Conservation (phyloP, 1,284 basidiomycete genomes). For the Irpex sp. region DNA sequence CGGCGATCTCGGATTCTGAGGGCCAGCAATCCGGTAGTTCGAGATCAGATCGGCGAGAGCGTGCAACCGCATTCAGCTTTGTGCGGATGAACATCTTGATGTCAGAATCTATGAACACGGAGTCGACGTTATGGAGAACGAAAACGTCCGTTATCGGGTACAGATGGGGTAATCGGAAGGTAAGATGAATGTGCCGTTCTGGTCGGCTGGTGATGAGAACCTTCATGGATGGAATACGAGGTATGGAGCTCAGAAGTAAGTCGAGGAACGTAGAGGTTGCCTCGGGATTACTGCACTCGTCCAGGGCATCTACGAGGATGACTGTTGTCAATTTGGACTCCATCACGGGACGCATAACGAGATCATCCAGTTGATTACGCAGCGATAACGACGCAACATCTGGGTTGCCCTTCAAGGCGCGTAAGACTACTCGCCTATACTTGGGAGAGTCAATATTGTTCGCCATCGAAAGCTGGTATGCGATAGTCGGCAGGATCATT, state of each 20-base stretch:
- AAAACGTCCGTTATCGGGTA: background rate
- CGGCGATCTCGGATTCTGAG: constrained; percentile 2
- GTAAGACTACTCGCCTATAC: background rate
- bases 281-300: constrained; percentile 14
- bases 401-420: background rate
- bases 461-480: constrained; percentile 18
- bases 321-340: background rate
- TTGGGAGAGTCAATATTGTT: background rate
- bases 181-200: constrained; percentile 8
- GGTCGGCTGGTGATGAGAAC: constrained; percentile 19
- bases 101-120: background rate
- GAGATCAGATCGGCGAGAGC: background rate
- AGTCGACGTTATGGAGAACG: background rate
- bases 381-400: background rate
- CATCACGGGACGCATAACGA: constrained; percentile 9
- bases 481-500: constrained; percentile 22
- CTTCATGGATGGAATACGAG: constrained; percentile 6
- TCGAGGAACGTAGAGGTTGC: constrained; percentile 2
- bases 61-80: background rate
- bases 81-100: background rate
- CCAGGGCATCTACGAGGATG: constrained; percentile 19
- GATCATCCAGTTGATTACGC: background rate
- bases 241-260: background rate
- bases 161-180: background rate
- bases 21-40: background rate